Base-by-base conservation (phyloP, 805 yeast species). In the Yarrowia sp. region DNA sequence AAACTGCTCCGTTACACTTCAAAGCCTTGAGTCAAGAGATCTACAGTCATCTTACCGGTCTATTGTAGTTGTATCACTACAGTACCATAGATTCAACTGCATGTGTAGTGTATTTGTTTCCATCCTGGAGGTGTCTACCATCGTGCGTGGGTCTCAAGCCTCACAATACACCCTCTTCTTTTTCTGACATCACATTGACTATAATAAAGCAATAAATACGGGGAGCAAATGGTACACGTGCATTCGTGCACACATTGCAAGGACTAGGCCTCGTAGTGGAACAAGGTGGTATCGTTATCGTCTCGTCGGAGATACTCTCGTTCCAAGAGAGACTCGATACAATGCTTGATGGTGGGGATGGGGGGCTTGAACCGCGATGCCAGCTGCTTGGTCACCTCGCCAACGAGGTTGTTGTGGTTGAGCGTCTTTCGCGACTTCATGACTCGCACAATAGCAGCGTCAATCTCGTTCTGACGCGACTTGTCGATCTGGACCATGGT, bases 361-460 rank as follows among this genome's bases (percentile, higher is more conserved):
- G 86, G 85, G 1, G 97, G 92, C 64, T 84, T 84, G 77, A 92
- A 93, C 70, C 95, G 80, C 48, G 82, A 80, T 26, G 81, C 77
- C 59, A 92, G 79, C 71, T 86, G 89, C 63, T 83, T 83, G 26
- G 88, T 82, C 5, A 87, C 85, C 72, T 88, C 92, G 42, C 82
- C 84, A n/a, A 90, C 80, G 67, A 92, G 80, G 48, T 88, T 88
- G 72, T 86, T 87, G 75, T 90, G 94, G 35, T 77, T 80, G 68
- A 89, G 72, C 0, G 82, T 78, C 72, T 87, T 88, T 42, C 92
- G 80, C 0, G 91, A 70, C 78, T 92, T 92, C 94, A 92, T 88
- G n/a, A 89, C 86, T 65, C 97, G 82, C 5, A 92, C 97, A 69
- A 92, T 84, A 0, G 96, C 95, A 0, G 97, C 97, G 75, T 91